A percentile compares a stretch with the other conserved stretches of the same genome.
Evolutionary conservation across 1,284 basidiomycete species (phyloP).

Genomic region (Leccinum angustisporum): DNA sequence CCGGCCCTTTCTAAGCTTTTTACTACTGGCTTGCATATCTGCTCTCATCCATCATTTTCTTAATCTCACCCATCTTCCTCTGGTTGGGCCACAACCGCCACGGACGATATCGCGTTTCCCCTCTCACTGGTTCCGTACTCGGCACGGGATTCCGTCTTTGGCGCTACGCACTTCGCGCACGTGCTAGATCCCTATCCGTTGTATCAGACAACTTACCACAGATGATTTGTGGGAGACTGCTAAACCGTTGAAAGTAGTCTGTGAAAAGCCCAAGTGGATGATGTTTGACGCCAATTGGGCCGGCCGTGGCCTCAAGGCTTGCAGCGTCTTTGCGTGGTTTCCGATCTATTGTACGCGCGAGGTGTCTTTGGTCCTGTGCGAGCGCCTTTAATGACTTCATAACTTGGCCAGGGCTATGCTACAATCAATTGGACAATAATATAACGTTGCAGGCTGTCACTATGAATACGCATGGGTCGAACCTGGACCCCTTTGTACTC

Average conservation of each 20-base stretch:
- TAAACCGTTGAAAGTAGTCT: conserved; percentile 59
- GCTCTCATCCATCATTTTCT: conserved; percentile 67
- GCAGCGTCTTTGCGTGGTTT: conserved; percentile 78
- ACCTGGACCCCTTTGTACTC: conserved; percentile 76
- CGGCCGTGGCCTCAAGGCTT: conserved; percentile 81
- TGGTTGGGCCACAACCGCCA: conserved; percentile 46
- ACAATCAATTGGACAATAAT: conserved; percentile 80
- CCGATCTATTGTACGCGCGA: conserved; percentile 63
- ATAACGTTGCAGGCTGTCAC: conserved; percentile 75
- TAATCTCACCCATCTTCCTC: conserved; percentile 72
- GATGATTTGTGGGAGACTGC: conserved; percentile 78
- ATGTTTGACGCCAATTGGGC: conserved; percentile 73
- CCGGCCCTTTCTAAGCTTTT: neutral
- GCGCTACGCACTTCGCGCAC: conserved; percentile 49
- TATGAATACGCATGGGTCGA: conserved; percentile 74
- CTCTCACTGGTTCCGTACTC: conserved; percentile 80
- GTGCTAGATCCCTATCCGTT: conserved; percentile 53
- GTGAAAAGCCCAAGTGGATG: conserved; percentile 59
- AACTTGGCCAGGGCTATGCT: conserved; percentile 60
- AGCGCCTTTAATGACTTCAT: neutral
- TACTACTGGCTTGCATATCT: conserved; percentile 68
- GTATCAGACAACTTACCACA: conserved; percentile 50
- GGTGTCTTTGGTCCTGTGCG: neutral
- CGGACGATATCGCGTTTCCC: conserved; percentile 64
- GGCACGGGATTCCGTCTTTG: conserved; percentile 50